These are phyloP conservation scores for Vaccinium corymbosum DNA, from an alignment of 148 eudicot species.

Conservation along the genomic window DNA sequence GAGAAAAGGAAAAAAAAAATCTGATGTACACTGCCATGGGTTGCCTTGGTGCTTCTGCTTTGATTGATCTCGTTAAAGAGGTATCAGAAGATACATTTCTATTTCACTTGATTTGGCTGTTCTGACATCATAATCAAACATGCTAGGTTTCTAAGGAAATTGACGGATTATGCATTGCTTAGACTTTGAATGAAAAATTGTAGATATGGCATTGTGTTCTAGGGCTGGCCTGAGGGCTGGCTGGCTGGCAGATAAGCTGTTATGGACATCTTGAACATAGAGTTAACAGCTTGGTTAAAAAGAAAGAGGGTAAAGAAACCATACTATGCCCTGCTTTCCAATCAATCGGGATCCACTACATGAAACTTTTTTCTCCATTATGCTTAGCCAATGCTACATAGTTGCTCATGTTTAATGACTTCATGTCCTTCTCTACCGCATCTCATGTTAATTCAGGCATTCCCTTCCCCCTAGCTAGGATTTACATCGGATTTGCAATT, in stretches of 20 bases:
- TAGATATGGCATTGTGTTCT: not conserved
- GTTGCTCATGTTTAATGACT: not conserved
- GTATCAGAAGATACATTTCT: not conserved
- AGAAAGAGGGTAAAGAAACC: not conserved
- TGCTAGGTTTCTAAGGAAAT: not conserved
- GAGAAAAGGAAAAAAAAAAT: no score
- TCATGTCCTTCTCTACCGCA: not conserved
- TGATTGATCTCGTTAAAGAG: not conserved
- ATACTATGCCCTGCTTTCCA: not conserved
- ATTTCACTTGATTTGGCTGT: not conserved
- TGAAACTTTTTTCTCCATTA: not conserved
- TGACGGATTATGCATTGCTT: not conserved
- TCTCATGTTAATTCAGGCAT: no score
- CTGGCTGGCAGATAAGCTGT: not conserved
- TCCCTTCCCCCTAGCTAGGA: no score
- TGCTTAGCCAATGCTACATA: not conserved
- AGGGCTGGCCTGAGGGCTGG: not conserved
- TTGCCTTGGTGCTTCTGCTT: not conserved
- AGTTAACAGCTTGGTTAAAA: not conserved
- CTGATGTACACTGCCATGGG: not conserved
- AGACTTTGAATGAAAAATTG: not conserved
- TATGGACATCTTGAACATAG: not conserved
- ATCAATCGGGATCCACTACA: not conserved
- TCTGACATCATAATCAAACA: not conserved
- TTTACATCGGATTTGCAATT: no score